Percentiles rank a stretch among this genome's conserved stretches.
These are phyloP conservation scores for Litchi chinensis DNA, from an alignment of 345 rosid genomes.

Conservation along the genomic window DNA sequence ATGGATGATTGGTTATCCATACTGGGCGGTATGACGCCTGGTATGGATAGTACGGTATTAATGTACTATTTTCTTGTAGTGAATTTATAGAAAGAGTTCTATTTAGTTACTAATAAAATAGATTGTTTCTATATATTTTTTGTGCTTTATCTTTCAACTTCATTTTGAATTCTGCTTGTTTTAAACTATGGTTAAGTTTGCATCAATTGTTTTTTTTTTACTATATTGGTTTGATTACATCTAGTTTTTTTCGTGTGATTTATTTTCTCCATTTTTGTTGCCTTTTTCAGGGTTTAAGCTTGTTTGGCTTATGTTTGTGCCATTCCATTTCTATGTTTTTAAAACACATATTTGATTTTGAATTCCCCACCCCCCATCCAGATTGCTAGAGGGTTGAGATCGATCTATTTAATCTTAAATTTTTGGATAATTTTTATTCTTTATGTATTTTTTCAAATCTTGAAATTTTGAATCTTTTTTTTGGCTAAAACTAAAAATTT, in stretches of 20 bases:
- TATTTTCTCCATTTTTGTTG: neutral
- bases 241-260: neutral
- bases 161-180: neutral
- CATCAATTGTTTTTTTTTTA: neutral
- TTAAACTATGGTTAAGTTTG: constrained; percentile 3
- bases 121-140: neutral
- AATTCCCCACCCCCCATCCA: too few relatives aligned
- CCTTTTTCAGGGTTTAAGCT: neutral
- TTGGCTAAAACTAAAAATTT: too few relatives aligned
- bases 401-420: too few relatives aligned
- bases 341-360: neutral
- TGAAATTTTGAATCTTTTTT: too few relatives aligned
- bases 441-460: too few relatives aligned
- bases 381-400: too few relatives aligned
- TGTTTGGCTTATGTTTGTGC: neutral
- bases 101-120: neutral
- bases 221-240: neutral
- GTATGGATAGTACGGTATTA: too few relatives aligned
- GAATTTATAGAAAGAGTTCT: neutral
- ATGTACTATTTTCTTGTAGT: too few relatives aligned
- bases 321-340: neutral
- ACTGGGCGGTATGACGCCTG: too few relatives aligned
- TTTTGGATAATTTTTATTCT: too few relatives aligned
- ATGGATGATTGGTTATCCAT: too few relatives aligned
- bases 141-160: neutral